Percentiles rank a stretch among this genome's conserved stretches.
Conservation (phyloP, 1,284 basidiomycete genomes). For the Chalciporus sp. region DNA sequence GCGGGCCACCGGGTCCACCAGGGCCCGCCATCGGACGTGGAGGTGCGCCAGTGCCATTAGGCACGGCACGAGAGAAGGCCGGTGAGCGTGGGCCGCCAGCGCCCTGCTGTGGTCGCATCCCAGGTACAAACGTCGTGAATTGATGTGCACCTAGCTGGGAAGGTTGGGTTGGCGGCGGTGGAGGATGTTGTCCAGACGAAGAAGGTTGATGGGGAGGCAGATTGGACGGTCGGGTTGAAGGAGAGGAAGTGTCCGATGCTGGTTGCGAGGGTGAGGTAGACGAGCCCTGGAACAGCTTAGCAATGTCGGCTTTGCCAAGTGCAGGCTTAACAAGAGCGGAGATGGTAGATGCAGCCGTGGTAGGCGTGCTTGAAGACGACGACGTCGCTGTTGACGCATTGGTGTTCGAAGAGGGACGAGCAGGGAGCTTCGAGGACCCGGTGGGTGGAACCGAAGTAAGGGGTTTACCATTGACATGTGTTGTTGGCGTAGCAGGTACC, state of each 20-base stretch:
- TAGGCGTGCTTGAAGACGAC: constrained; percentile 35
- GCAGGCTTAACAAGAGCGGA: constrained; percentile 40
- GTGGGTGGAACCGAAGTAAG: constrained; percentile 26
- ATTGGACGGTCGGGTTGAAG: constrained; percentile 45
- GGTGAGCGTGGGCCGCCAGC: constrained; percentile 63
- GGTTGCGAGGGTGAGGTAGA: constrained; percentile 31
- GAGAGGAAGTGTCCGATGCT: constrained; percentile 40
- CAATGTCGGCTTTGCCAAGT: constrained; percentile 56
- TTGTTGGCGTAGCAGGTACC: constrained; percentile 46
- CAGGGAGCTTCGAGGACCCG: constrained; percentile 32
- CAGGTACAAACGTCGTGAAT: constrained; percentile 48
- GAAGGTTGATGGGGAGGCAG: constrained; percentile 45
- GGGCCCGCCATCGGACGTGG: constrained; percentile 57
- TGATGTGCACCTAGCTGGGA: constrained; percentile 48
- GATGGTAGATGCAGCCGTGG: constrained; percentile 28
- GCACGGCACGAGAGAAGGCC: constrained; percentile 58
- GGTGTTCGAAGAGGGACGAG: constrained; percentile 38
- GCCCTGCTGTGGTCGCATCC: constrained; percentile 45
- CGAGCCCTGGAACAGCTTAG: constrained; percentile 66
- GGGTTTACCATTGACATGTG: constrained; percentile 60
- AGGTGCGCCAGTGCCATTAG: constrained; percentile 62
- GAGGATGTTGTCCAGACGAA: constrained; percentile 39
- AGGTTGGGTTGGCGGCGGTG: constrained; percentile 43
- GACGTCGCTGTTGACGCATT: constrained; percentile 34
- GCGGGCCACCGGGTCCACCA: constrained; percentile 50